Conservation (phyloP, 2,329 filamentous ascomycete genomes). For the Diaporthe helianthi region DNA sequence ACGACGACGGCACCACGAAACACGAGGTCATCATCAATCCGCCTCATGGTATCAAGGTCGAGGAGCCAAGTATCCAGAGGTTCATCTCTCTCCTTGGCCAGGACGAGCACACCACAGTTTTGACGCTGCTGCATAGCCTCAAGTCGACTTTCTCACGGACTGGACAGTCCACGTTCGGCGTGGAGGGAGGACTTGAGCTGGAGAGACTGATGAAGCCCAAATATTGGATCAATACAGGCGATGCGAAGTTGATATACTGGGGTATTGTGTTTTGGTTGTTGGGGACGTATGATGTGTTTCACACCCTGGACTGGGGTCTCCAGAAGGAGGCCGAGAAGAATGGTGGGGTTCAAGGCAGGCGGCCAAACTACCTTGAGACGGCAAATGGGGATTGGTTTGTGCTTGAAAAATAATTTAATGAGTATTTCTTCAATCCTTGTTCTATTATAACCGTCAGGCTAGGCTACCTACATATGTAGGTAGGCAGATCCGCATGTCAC, state of each 20-base stretch:
- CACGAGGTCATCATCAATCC: not conserved
- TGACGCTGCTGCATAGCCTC: not conserved
- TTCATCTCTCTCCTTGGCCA: not conserved
- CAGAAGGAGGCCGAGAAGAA: not conserved
- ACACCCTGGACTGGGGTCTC: not conserved
- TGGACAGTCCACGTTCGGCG: not conserved
- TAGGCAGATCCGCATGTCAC: not conserved
- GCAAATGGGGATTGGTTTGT: not conserved
- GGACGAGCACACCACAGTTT: not conserved
- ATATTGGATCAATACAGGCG: not conserved
- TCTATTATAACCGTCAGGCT: not conserved
- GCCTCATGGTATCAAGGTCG: not conserved
- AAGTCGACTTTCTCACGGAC: not conserved
- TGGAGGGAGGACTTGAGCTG: not conserved
- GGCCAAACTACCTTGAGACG: not conserved
- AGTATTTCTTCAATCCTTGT: not conserved
- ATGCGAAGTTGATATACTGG: not conserved
- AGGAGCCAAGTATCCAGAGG: not conserved
- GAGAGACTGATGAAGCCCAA: not conserved
- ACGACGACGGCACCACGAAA: not conserved
- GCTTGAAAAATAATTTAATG: not conserved
- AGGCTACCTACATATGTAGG: too few relatives aligned
- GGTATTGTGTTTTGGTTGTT: not conserved
- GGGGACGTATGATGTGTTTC: not conserved
- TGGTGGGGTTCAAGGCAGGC: not conserved